phyloP scores from a whole-genome alignment of 371 early-diverging fungal genomes.

The Neoconidiobolus thromboides region DNA sequence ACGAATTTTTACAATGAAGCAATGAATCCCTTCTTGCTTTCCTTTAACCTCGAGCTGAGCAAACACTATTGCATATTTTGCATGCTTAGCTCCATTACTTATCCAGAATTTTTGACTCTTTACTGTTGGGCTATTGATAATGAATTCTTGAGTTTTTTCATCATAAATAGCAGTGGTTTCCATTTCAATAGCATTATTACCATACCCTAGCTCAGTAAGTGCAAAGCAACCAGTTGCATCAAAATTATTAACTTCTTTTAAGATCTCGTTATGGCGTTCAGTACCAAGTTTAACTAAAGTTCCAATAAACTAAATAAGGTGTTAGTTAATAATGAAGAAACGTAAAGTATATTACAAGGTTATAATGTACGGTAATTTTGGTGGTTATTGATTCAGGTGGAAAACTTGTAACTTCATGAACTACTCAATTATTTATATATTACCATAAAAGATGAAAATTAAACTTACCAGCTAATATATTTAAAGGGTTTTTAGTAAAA shows the following conservation, averaged over 20 bases:
- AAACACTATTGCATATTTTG: constrained; percentile 45
- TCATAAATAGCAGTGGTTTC: constrained; percentile 37
- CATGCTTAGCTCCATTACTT: constrained; percentile 24
- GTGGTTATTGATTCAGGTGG: constrained; percentile 43
- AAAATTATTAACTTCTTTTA: constrained; percentile 32
- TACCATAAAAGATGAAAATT: neutral
- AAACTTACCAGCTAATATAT: constrained; percentile 31
- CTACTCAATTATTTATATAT: constrained; percentile 8
- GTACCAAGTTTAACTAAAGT: constrained; percentile 50
- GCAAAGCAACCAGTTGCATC: constrained; percentile 44
- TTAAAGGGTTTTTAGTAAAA: constrained; percentile 52
- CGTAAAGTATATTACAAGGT: constrained; percentile 1
- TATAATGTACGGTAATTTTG: constrained; percentile 32
- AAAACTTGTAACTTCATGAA: constrained; percentile 49
- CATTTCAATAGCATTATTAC: constrained; percentile 60
- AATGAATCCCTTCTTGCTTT: constrained; percentile 37
- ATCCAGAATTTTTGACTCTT: constrained; percentile 49
- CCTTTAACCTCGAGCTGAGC: constrained; percentile 40
- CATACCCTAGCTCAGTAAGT: constrained; percentile 51
- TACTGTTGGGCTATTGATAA: constrained; percentile 44
- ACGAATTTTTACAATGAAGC: constrained; percentile 42
- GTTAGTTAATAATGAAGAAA: too few relatives aligned
- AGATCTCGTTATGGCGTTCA: constrained; percentile 34
- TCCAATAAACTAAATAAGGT: constrained; percentile 21
- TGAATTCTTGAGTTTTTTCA: constrained; percentile 32